Evolutionary conservation across 345 rosid species (phyloP).

Genomic region (Lumnitzera littorea): DNA sequence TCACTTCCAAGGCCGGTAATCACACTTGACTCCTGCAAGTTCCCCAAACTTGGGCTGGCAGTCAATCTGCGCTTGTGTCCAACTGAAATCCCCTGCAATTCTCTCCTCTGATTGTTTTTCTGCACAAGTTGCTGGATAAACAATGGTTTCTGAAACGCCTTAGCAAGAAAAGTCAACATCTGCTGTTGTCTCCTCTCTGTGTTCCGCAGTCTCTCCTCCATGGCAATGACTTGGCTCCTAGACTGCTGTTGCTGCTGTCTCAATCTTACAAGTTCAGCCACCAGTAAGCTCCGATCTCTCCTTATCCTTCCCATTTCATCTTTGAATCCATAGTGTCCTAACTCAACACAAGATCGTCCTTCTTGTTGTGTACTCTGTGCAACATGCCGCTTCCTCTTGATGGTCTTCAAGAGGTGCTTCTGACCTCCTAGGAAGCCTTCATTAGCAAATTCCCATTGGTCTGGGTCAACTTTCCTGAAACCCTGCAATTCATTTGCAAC

Average conservation of each 20-base stretch:
- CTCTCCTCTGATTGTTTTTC: constrained; percentile 25
- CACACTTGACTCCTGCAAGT: constrained; percentile 25
- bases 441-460: constrained; percentile 85
- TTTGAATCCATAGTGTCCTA: constrained; percentile 63
- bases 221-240: constrained; percentile 29
- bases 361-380: constrained; percentile 26
- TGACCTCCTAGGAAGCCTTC: constrained; percentile 91
- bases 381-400: constrained; percentile 61
- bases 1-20: constrained; percentile 7
- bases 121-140: constrained; percentile 42
- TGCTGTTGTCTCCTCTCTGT: constrained; percentile 74
- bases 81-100: constrained; percentile 22
- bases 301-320: constrained; percentile 53
- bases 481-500: constrained; percentile 40
- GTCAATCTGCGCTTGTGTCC: constrained; percentile 58
- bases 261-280: constrained; percentile 48
- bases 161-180: constrained; percentile 68
- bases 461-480: constrained; percentile 81
- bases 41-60: constrained; percentile 39
- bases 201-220: constrained; percentile 43
- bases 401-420: constrained; percentile 63
- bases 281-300: constrained; percentile 47
- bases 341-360: constrained; percentile 49
- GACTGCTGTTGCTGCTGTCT: constrained; percentile 71
- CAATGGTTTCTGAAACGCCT: constrained; percentile 46